These are phyloP conservation scores for Pichia sp. DNA, from an alignment of 1,139 yeast genomes.

Conservation along the genomic window DNA sequence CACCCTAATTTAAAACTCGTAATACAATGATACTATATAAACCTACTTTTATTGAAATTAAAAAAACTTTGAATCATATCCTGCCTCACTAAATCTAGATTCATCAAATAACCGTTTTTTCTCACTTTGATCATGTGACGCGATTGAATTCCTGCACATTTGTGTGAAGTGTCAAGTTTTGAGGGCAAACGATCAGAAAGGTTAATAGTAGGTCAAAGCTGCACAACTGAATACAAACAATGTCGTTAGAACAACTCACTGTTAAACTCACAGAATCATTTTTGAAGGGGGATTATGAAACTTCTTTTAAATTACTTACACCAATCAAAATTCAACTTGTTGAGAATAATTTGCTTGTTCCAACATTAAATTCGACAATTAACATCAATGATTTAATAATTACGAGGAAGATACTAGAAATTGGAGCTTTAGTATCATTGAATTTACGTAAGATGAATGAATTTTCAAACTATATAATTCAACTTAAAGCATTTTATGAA, in stretches of 20 bases:
- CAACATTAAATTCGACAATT: slow-evolving; percentile 37
- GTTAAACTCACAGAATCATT: slow-evolving; percentile 60
- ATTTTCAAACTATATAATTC: slow-evolving; percentile 67
- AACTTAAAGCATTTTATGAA: slow-evolving; percentile 69
- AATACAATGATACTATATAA: no score
- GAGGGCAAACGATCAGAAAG: no score
- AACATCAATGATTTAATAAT: slow-evolving; percentile 62
- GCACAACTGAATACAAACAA: slow-evolving; percentile 4
- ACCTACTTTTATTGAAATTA: no score
- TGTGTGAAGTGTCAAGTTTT: no score
- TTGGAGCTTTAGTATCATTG: slow-evolving; percentile 76
- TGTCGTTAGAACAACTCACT: slow-evolving; percentile 46
- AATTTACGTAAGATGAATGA: slow-evolving; percentile 53
- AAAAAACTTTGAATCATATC: no score
- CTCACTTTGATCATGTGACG: no score
- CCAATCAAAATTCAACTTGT: slow-evolving; percentile 74
- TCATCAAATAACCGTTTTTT: no score
- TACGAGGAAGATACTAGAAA: slow-evolving; percentile 75
- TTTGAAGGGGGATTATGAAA: slow-evolving; percentile 50
- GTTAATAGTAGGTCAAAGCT: no score
- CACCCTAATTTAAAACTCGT: no score
- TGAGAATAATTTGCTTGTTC: slow-evolving; percentile 69
- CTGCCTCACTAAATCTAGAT: no score
- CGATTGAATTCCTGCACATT: no score
- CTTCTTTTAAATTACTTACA: slow-evolving; percentile 56